A percentile compares a stretch with the other conserved stretches of the same genome.
Conservation (phyloP, 2,329 filamentous ascomycete species). For the Microdochium nivale region DNA sequence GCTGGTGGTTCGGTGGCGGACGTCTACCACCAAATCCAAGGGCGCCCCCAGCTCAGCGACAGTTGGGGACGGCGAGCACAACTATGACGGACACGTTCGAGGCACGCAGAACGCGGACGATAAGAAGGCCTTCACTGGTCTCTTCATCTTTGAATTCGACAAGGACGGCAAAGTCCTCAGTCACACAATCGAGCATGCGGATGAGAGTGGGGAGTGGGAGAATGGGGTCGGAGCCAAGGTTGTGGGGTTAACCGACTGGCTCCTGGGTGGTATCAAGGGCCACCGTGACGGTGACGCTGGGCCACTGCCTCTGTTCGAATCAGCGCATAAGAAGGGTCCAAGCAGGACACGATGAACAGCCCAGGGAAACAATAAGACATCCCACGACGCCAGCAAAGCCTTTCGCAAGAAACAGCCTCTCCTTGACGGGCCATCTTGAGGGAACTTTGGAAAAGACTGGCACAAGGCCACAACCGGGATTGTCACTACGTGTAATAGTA, state of each 20-base stretch:
- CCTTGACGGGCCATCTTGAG: too few relatives aligned
- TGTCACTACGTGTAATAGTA: neutral
- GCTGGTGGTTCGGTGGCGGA: slow-evolving; percentile 86
- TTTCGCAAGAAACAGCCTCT: too few relatives aligned
- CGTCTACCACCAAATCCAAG: slow-evolving; percentile 40
- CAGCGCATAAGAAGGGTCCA: neutral
- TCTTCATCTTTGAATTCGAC: slow-evolving; percentile 97
- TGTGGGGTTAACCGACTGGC: slow-evolving; percentile 88
- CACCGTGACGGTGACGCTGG: neutral
- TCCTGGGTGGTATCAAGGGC: slow-evolving; percentile 67
- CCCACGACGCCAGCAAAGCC: too few relatives aligned
- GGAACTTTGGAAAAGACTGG: too few relatives aligned
- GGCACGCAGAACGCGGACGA: slow-evolving; percentile 42
- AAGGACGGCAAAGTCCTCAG: slow-evolving; percentile 71
- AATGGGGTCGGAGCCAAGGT: slow-evolving; percentile 72
- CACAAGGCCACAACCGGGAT: too few relatives aligned
- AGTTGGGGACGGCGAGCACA: slow-evolving; percentile 14
- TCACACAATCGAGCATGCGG: slow-evolving; percentile 90
- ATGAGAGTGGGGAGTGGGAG: slow-evolving; percentile 77
- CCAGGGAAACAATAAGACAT: neutral
- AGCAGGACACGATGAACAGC: neutral
- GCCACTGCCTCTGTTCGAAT: neutral
- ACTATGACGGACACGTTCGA: slow-evolving; percentile 24
- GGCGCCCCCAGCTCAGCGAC: slow-evolving; percentile 6
- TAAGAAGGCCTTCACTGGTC: slow-evolving; percentile 73